Percentiles rank a stretch among this genome's conserved stretches.
phyloP scores from a whole-genome alignment of 2,329 filamentous ascomycete genomes.

The Fusarium tupiense region DNA sequence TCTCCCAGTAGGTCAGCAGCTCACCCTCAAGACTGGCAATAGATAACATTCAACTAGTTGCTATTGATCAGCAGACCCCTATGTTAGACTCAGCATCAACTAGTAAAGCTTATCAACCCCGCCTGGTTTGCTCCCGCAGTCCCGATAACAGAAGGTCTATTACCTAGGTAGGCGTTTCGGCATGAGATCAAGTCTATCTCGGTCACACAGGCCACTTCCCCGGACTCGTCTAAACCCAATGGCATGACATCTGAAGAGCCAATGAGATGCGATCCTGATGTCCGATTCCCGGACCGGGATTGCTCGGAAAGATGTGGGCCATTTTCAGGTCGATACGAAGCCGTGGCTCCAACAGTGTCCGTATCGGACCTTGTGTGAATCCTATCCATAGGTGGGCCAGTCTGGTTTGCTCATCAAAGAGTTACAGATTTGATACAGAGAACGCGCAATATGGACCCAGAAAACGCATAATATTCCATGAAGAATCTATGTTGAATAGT shows the following conservation, averaged over 20 bases:
- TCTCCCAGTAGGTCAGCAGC: conserved; percentile 25
- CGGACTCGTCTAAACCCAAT: conserved; percentile 7
- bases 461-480: neutral
- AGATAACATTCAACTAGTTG: neutral
- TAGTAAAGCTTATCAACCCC: conserved; percentile 4
- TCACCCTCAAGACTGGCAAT: neutral
- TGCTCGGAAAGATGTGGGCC: conserved; percentile 31
- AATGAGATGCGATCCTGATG: conserved; percentile 24
- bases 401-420: conserved; percentile 27
- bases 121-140: neutral
- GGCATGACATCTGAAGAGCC: neutral
- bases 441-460: conserved; percentile 20
- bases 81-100: neutral
- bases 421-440: conserved; percentile 19
- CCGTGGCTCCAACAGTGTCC: conserved; percentile 1
- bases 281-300: conserved; percentile 36
- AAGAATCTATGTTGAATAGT: conserved; percentile 6
- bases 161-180: conserved; percentile 12
- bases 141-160: neutral
- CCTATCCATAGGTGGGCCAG: conserved; percentile 4
- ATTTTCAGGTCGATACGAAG: conserved; percentile 22
- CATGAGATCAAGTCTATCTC: conserved; percentile 11
- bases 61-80: conserved; percentile 27
- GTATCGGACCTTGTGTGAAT: conserved; percentile 33
- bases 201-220: conserved; percentile 26